Evolutionary conservation across 306 rosid species (phyloP).

Genomic region (Trifolium dubium): DNA sequence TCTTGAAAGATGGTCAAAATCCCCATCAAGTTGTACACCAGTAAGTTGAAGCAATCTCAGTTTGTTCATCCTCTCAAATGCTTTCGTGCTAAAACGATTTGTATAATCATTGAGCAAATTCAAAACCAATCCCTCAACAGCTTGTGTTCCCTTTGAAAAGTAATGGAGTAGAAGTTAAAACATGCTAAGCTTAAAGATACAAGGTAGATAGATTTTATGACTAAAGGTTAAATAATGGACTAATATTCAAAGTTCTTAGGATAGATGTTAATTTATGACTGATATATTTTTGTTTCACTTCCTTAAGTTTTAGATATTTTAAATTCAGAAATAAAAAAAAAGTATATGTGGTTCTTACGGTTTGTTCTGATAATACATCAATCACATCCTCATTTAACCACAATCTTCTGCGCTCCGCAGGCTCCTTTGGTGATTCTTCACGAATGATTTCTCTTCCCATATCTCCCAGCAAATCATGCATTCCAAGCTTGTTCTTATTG

Average conservation of each 20-base stretch:
- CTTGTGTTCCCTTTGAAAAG: neutral
- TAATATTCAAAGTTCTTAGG: too few relatives aligned
- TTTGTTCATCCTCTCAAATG: conserved; percentile 4
- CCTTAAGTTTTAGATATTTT: neutral
- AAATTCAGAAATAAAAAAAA: neutral
- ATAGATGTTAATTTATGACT: too few relatives aligned
- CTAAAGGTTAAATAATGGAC: too few relatives aligned
- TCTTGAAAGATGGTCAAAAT: neutral
- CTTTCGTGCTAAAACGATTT: neutral
- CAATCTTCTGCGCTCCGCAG: neutral
- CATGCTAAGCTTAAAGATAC: too few relatives aligned
- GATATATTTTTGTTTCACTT: neutral
- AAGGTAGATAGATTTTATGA: too few relatives aligned
- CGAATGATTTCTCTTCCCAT: conserved; percentile 28
- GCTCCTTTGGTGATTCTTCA: neutral
- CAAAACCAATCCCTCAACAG: conserved; percentile 23
- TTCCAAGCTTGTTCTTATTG: neutral
- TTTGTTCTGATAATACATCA: neutral
- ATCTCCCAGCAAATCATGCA: conserved; percentile 17
- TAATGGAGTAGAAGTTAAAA: too few relatives aligned
- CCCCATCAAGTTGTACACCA: conserved; percentile 17
- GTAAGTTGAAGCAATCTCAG: conserved; percentile 30
- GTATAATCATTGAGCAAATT: neutral
- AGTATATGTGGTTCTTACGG: neutral
- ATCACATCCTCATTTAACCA: neutral